Base-by-base conservation (phyloP, 2,329 filamentous ascomycete species). In the Botrytis tulipae region DNA sequence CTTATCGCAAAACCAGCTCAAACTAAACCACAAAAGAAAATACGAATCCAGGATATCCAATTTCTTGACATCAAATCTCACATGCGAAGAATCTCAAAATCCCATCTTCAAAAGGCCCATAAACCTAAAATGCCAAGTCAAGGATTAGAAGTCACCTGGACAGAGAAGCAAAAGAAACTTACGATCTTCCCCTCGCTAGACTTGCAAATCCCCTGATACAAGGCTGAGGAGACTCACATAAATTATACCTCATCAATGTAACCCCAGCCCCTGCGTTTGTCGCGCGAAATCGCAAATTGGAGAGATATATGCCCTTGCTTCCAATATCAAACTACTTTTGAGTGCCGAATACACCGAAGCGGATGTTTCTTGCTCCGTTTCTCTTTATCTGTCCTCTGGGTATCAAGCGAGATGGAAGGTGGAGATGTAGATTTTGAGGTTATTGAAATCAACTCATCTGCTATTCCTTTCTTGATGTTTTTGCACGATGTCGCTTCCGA, bases 201-300 rank as follows among this genome's bases (percentile, higher is more conserved):
- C 20, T 25, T 37, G 63, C 9, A 66, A 46, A 66, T 44, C 68
- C 68, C 68, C 68, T 71, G 59, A 71, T 29, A 71, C 68, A 71
- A 65, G 59, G 54, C 67, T 60, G 66, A 68, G 67, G 54, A 37
- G 42, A 65, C 18, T 71, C 44, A 35, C n/a, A 48, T 46, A 68
- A 37, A 72, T 42, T 16, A 70, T 32, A 22, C 25, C 42, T 44
- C 29, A 42, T 63, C 32, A 14, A 40, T 44, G 25, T 25, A 51
- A 46, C 57, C 69, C 69, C 42, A 48, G 29, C 59, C 59, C 22
- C 32, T 72, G 71, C 71, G 71, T 69, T 68, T 72, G 71, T 69
- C 63, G 63, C 71, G 71, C 51, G 54, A 68, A 68, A 44, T 72
- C 71, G 63, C 32, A 68, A 68, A 68, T 66, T 72, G 35, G 37